Evolutionary conservation across 495 filamentous ascomycete species (phyloP), one percentile per base, ranked within the genome.

Genomic region (Hypoxylon perforatum): DNA sequence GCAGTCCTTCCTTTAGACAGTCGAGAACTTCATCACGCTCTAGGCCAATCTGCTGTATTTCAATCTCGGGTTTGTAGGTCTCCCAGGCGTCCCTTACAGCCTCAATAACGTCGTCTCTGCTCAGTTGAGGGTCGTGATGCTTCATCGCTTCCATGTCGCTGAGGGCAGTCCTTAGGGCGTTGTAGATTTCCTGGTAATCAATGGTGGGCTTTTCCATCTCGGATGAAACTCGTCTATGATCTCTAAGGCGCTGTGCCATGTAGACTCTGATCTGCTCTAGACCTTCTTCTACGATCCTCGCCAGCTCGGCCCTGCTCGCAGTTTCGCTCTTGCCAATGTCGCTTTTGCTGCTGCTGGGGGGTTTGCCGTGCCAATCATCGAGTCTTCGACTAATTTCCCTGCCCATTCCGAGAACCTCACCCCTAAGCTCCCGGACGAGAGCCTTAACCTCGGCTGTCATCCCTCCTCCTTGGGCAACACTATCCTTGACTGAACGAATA

Each of bases 371-470:
- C 1, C 84, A 81, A 42, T 91, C 85, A 54, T 97, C 92, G 2
- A 97, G 81, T 70, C 91, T 88, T n/a, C 91, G 86, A 25, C 89
- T 92, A 23, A 97, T 84, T 65, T 97, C 89, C 57, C 93, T 82
- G 4, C 93, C 92, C 94, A 97, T 97, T 3, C 92, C 93, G 1
- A 97, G 85, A 7, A 98, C 93, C 71, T 98, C 94, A 11, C 93
- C 92, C 15, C 94, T 89, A 36, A 99, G 82, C 66, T 97, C 94
- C 39, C 92, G 88, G 11, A 97, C 90, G 14, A 96, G 79, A 2
- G 90, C 88, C 76, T 97, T 99, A 36, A 97, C 91, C 75, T 96
- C 91, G 57, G 91, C 90, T 4, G 93, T 95, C 72, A 95, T 83
- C 12, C 92, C 89, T 65, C 94, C 93, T 49, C 90, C 84, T 79